phyloP scores from a whole-genome alignment of 2,329 filamentous ascomycete species.

The Paraphaeosphaeria minitans region DNA sequence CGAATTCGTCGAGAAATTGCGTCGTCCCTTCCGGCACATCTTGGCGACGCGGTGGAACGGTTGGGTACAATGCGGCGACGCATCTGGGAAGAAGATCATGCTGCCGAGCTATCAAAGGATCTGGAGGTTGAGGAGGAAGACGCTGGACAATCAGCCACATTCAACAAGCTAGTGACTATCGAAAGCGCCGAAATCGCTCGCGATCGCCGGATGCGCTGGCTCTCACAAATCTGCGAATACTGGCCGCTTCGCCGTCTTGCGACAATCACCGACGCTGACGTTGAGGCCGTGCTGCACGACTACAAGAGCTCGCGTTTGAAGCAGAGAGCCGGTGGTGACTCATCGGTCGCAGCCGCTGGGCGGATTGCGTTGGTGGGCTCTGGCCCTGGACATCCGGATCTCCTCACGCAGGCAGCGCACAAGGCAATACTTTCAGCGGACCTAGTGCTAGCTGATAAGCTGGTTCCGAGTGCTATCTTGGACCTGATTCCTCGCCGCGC shows the following conservation, averaged over 20 bases:
- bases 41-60: constrained; percentile 77
- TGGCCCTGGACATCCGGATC: constrained; percentile 88
- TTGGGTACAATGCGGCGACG: constrained; percentile 63
- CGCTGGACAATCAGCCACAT: constrained; percentile 75
- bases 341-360: constrained; percentile 54
- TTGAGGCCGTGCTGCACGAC: constrained; percentile 74
- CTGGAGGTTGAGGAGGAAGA: constrained; percentile 63
- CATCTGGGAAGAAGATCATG: constrained; percentile 56
- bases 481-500: constrained; percentile 90
- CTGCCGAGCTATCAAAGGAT: constrained; percentile 53
- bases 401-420: constrained; percentile 82
- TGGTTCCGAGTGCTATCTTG: constrained; percentile 82
- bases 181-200: constrained; percentile 75
- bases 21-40: constrained; percentile 72
- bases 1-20: constrained; percentile 88
- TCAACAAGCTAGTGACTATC: constrained; percentile 81
- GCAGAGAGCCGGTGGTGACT: constrained; percentile 33
- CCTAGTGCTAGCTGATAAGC: constrained; percentile 83
- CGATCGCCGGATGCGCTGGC: constrained; percentile 85
- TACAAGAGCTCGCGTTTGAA: constrained; percentile 59
- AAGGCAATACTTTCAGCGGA: constrained; percentile 77
- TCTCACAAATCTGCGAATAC: constrained; percentile 97
- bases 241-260: constrained; percentile 89
- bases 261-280: constrained; percentile 77
- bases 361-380: constrained; percentile 88